These are phyloP conservation scores for Carex arenaria DNA, from an alignment of 202 grass and related monocot species.

Conservation along the genomic window DNA sequence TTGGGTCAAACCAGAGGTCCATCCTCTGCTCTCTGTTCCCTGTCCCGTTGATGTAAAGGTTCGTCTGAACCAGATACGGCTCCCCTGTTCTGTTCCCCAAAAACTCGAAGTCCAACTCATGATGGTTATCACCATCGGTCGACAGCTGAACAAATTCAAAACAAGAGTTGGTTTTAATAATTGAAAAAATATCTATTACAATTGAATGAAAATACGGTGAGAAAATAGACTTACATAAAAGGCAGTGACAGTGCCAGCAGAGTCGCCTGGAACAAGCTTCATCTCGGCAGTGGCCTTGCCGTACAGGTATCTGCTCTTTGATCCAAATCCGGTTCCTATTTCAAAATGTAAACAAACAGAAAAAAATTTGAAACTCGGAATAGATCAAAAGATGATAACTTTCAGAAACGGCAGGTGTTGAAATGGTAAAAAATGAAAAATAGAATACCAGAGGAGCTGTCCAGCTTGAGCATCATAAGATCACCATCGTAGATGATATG, in stretches of 20 bases:
- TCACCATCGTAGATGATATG: conserved; percentile 84
- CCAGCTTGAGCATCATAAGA: conserved; percentile 88
- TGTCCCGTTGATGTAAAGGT: conserved; percentile 86
- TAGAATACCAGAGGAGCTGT: conserved; percentile 54
- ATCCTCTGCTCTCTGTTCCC: conserved; percentile 96
- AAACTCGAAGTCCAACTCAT: conserved; percentile 99
- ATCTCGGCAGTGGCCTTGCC: conserved; percentile 75
- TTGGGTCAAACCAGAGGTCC: conserved; percentile 98
- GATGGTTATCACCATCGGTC: conserved; percentile 64
- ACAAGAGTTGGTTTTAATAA: neutral
- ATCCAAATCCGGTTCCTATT: conserved; percentile 68
- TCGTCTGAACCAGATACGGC: conserved; percentile 94
- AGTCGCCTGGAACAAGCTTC: conserved; percentile 87
- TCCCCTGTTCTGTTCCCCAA: conserved; percentile 76
- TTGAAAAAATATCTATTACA: neutral
- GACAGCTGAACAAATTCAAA: conserved; percentile 42
- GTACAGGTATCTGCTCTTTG: conserved; percentile 67
- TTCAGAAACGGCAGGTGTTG: neutral
- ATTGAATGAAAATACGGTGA: neutral
- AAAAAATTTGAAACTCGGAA: neutral
- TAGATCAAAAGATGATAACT: neutral
- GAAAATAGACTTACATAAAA: conserved; percentile 69
- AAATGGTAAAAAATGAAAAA: neutral
- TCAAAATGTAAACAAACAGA: neutral
- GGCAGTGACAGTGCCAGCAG: conserved; percentile 89